Base-by-base conservation (phyloP, 2,329 filamentous ascomycete genomes). In the Amylocarpus encephaloides region DNA sequence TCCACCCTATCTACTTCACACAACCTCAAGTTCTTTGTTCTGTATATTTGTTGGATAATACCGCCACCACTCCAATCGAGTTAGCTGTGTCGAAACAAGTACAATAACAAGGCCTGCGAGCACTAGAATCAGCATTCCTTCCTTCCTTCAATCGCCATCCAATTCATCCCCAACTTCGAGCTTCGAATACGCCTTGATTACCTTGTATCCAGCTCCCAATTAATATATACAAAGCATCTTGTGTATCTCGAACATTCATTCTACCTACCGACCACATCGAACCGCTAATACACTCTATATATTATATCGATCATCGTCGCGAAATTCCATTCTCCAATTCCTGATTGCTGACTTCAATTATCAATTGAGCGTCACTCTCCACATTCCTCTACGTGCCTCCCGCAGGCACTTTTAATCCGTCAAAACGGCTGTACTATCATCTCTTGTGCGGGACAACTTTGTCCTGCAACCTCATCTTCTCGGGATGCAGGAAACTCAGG, bases 401-500 rank as follows among this genome's bases (percentile, higher is more conserved):
- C 44, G 52, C 41, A 42, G 59, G 68, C 65, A 66, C 62, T 48
- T 63, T 76, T 78, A 77, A 76, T 70, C 73, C 74, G 76, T 79
- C 85, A 90, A 79, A 80, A 91, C 86, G 86, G 86, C 86, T 77
- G 82, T 88, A 68, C 74, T 89, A 75, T 86, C 85, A 71, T 82
- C 85, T 71, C 76, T 77, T 71, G 74, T 81, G 74, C 82, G 85
- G 87, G 88, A 92, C 86, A 85, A 77, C 70, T 80, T 88, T 76
- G 83, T 88, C 84, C 88, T 79, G 70, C 74, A 85, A 73, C 85
- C 85, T 78, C 86, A 90, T 76, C 78, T 89, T 68, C 82, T 92
- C 75, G 83, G 82, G 72, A 96, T 96, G 91, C 91, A 95, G 80
- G 86, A 88, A 72, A 82, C 88, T 71, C 83, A 87, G 64, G 30